phyloP scores from a whole-genome alignment of 345 rosid genomes.

The Melaleuca alternifolia region DNA sequence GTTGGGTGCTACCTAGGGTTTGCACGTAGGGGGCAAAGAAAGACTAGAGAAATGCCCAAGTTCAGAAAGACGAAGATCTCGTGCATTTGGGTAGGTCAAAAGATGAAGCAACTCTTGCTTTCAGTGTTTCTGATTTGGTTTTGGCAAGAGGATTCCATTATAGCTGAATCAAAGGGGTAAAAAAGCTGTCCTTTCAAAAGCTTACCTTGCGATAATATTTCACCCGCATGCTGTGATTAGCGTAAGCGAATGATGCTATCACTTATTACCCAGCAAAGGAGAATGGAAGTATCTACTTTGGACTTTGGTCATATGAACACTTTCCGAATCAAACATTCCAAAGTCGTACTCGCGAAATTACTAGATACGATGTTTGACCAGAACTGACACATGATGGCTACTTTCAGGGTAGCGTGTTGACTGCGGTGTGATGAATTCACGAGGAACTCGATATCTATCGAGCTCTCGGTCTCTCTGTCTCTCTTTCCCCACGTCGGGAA shows the following conservation, averaged over 20 bases:
- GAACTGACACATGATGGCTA: background rate
- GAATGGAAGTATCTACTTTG: background rate
- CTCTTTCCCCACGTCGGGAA: background rate
- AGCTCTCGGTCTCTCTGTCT: too few species aligned
- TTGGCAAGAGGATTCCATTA: background rate
- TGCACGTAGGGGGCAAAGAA: background rate
- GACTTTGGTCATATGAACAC: background rate
- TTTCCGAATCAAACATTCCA: background rate
- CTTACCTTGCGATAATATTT: background rate
- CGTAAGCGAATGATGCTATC: background rate
- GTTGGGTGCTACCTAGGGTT: background rate
- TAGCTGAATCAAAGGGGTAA: background rate
- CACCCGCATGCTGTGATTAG: background rate
- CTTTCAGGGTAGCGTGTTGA: background rate
- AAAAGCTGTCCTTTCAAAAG: background rate
- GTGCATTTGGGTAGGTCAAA: background rate
- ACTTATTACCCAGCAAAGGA: background rate
- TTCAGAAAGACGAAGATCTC: background rate
- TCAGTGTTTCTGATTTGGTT: background rate
- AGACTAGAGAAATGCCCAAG: background rate
- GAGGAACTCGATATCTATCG: background rate
- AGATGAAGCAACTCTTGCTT: background rate
- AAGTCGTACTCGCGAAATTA: background rate
- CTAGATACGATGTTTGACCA: background rate
- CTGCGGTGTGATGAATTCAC: background rate